Conservation (phyloP, 768 basidiomycete genomes). For the Stropharia rugosoannulata region DNA sequence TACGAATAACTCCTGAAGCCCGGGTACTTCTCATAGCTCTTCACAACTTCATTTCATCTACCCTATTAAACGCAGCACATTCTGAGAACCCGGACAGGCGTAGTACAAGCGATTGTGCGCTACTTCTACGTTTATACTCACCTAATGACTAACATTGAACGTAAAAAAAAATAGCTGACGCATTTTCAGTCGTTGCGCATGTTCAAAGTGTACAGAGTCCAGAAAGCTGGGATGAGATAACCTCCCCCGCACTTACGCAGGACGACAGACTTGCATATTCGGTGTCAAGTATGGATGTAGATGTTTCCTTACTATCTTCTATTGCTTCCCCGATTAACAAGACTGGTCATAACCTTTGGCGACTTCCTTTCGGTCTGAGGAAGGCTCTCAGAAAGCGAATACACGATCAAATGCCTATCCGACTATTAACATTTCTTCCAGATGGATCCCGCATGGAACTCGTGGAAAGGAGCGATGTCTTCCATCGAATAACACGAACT, state of each 20-base stretch:
- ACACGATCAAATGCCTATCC: constrained; percentile 4
- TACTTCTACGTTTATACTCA: not conserved
- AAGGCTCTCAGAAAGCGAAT: constrained; percentile 1
- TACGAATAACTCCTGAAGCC: not conserved
- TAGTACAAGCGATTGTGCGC: not conserved
- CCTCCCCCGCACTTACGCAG: not conserved
- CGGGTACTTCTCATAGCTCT: not conserved
- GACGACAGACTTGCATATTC: not conserved
- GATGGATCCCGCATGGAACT: constrained; percentile 6
- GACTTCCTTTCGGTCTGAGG: not conserved
- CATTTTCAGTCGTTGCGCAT: not conserved
- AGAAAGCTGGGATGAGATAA: not conserved
- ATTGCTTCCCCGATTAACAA: not conserved
- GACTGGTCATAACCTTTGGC: not conserved
- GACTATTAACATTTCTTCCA: not conserved
- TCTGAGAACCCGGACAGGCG: not conserved
- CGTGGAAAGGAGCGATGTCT: not conserved
- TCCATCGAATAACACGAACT: not conserved
- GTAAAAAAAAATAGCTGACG: not conserved
- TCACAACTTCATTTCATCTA: not conserved
- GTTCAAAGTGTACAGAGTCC: not conserved
- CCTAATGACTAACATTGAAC: not conserved
- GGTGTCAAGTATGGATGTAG: not conserved
- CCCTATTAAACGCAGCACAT: not conserved
- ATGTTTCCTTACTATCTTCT: not conserved